A percentile compares a stretch with the other conserved stretches of the same genome.
phyloP scores from a whole-genome alignment of 2,329 filamentous ascomycete species.

The Paecilomyces sp. region DNA sequence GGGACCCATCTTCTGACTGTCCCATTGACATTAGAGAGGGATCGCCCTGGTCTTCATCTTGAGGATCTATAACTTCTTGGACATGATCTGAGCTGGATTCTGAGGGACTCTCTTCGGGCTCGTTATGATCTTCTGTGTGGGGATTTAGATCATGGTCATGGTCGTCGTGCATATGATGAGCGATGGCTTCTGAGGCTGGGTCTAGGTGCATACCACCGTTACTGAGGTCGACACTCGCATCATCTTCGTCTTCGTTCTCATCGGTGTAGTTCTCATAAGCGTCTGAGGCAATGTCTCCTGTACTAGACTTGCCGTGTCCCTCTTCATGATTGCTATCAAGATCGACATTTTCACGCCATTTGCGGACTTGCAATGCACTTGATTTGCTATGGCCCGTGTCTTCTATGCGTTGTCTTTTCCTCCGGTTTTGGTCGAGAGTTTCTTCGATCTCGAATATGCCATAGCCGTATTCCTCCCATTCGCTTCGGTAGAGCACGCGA shows the following conservation, averaged over 20 bases:
- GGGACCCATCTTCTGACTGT: not conserved
- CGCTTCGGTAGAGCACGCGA: constrained; percentile 36
- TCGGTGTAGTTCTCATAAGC: not conserved
- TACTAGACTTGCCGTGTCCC: not conserved
- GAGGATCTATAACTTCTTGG: not conserved
- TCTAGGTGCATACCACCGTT: not conserved
- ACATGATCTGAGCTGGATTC: not conserved
- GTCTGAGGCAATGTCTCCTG: not conserved
- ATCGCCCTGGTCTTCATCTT: not conserved
- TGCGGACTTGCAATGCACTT: not conserved
- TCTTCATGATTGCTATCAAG: not conserved
- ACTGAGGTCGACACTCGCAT: not conserved
- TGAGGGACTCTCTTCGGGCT: not conserved
- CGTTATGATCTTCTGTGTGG: not conserved
- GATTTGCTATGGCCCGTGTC: not conserved
- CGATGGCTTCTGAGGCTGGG: not conserved
- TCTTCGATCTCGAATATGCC: constrained; percentile 20
- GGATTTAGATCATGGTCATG: not conserved
- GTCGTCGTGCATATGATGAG: not conserved
- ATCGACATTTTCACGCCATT: not conserved
- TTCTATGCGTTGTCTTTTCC: constrained; percentile 23
- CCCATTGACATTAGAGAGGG: not conserved
- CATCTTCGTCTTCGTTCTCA: not conserved
- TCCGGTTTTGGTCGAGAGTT: constrained; percentile 20
- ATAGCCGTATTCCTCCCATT: constrained; percentile 44